Evolutionary conservation across 2,329 filamentous ascomycete species (phyloP).

Genomic region (Botrytis elliptica): DNA sequence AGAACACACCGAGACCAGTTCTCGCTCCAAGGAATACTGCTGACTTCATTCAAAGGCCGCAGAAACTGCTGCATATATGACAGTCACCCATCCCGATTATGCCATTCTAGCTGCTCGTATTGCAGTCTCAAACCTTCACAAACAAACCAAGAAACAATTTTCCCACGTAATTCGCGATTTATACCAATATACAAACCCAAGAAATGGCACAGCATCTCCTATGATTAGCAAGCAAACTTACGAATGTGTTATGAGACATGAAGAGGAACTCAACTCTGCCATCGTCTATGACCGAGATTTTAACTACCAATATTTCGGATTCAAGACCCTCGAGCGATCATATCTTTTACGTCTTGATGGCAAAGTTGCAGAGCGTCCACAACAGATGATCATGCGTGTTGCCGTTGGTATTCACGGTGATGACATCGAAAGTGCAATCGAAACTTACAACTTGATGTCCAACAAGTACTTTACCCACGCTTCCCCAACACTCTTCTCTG

Average conservation of each 20-base stretch:
- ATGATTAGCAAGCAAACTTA: conserved; percentile 95
- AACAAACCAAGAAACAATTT: conserved; percentile 99
- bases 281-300: conserved; percentile 99
- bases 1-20: conserved; percentile 23
- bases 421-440: conserved; percentile 87
- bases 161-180: conserved; percentile 92
- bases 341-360: conserved; percentile 94
- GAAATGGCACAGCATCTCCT: conserved; percentile 76
- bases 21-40: conserved; percentile 19
- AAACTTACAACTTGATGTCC: conserved; percentile 99
- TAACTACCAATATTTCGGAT: conserved; percentile 99
- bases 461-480: conserved; percentile 98
- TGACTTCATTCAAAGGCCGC: conserved; percentile 65
- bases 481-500: conserved; percentile 96
- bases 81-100: conserved; percentile 97
- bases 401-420: conserved; percentile 95
- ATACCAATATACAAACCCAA: conserved; percentile 94
- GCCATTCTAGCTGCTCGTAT: conserved; percentile 97
- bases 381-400: conserved; percentile 99
- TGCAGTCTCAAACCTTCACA: conserved; percentile 98
- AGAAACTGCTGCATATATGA: conserved; percentile 99
- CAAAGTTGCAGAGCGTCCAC: conserved; percentile 94
- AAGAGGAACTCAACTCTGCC: conserved; percentile 95
- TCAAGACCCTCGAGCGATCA: conserved; percentile 98
- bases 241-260: conserved; percentile 91